Evolutionary conservation across 345 rosid genomes (phyloP).

Genomic region (Rhodamnia argentea): DNA sequence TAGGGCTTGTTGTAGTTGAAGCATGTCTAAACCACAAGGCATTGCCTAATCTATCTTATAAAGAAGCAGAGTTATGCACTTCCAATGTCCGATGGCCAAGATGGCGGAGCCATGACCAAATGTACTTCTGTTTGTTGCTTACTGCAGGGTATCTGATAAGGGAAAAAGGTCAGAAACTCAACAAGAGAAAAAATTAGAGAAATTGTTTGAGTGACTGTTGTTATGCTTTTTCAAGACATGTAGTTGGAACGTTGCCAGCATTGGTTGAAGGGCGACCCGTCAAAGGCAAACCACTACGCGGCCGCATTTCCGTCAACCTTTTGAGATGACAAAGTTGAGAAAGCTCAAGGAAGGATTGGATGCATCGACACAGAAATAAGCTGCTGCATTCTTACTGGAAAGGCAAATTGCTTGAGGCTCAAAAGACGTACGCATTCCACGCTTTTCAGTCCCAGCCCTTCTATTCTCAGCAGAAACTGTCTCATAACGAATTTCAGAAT

Average conservation of each 20-base stretch:
- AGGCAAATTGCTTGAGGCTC: slow-evolving; percentile 13
- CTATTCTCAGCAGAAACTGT: neutral
- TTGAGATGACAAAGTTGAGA: neutral
- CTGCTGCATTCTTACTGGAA: neutral
- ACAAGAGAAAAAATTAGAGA: neutral
- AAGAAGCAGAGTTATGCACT: neutral
- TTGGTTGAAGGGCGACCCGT: slow-evolving; percentile 1
- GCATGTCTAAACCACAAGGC: neutral
- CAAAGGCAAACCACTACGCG: neutral
- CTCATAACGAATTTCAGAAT: neutral
- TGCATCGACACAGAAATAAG: neutral
- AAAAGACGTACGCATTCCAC: slow-evolving; percentile 21
- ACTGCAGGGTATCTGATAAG: neutral
- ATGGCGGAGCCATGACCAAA: neutral
- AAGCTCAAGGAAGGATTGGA: neutral
- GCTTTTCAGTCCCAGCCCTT: slow-evolving; percentile 16
- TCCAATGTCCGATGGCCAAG: neutral
- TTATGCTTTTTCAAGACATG: neutral
- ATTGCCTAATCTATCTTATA: neutral
- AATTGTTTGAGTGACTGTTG: neutral
- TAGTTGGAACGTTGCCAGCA: neutral
- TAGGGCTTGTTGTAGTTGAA: neutral
- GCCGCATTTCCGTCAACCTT: neutral
- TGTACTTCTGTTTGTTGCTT: neutral
- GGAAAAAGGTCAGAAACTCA: neutral